Evolutionary conservation across 345 rosid species (phyloP).

Genomic region (Arabidopsis arenosa): DNA sequence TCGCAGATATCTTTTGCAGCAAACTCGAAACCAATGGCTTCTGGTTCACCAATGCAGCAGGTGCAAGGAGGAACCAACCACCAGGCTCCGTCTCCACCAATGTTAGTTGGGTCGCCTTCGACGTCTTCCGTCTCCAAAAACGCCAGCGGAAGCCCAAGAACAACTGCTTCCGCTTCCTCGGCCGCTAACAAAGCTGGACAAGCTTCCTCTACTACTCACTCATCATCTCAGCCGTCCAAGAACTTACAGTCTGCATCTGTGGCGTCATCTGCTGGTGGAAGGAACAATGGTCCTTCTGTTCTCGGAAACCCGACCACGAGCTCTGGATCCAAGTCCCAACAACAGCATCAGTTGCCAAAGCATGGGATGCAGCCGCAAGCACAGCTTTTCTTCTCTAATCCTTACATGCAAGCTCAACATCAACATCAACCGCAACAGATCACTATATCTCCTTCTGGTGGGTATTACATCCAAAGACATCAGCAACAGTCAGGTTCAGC

Average conservation of each 20-base stretch:
- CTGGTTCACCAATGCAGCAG: constrained; percentile 61
- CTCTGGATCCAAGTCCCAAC: constrained; percentile 67
- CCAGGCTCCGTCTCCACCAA: constrained; percentile 70
- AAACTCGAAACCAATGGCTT: constrained; percentile 59
- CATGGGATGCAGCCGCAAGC: constrained; percentile 64
- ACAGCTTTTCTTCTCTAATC: constrained; percentile 61
- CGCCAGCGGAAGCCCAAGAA: constrained; percentile 90
- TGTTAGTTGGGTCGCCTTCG: constrained; percentile 81
- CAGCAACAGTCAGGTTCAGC: constrained; percentile 57
- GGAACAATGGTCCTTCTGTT: constrained; percentile 61
- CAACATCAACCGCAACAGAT: constrained; percentile 59
- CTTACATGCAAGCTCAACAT: constrained; percentile 62
- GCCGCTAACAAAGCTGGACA: constrained; percentile 72
- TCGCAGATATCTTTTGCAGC: constrained; percentile 75
- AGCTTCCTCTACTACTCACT: constrained; percentile 52
- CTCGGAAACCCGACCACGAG: constrained; percentile 66
- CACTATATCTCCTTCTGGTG: constrained; percentile 50
- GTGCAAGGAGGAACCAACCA: constrained; percentile 50
- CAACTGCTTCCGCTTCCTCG: constrained; percentile 60
- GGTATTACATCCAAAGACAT: constrained; percentile 73
- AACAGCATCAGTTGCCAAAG: constrained; percentile 61
- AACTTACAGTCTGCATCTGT: constrained; percentile 58
- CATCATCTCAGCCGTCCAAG: constrained; percentile 75
- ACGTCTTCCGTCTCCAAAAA: constrained; percentile 84
- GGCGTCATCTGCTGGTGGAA: constrained; percentile 67